These are phyloP conservation scores for Wolfiporia cocos DNA, from an alignment of 1,284 basidiomycete genomes.

Conservation along the genomic window DNA sequence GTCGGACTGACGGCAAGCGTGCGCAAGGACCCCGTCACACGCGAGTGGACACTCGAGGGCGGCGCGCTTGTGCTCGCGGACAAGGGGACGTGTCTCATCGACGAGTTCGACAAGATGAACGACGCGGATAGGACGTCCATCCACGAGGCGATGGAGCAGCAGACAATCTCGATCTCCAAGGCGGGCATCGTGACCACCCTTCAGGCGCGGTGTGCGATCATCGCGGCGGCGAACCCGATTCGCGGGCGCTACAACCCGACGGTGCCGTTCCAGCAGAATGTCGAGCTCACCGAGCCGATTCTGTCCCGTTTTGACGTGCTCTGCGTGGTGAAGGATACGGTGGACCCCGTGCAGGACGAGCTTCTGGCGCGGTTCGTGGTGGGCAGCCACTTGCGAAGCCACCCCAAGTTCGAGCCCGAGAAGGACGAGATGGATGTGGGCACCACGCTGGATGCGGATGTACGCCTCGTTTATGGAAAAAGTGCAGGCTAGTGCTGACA, in stretches of 20 bases:
- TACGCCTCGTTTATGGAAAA: conserved; percentile 35
- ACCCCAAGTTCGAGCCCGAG: conserved; percentile 87
- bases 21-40: conserved; percentile 93
- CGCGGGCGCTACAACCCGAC: conserved; percentile 96
- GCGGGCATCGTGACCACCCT: conserved; percentile 97
- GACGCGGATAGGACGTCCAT: conserved; percentile 96
- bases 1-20: conserved; percentile 98
- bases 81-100: conserved; percentile 98
- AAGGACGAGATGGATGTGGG: conserved; percentile 86
- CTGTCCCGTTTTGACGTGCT: conserved; percentile 98
- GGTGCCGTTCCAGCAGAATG: conserved; percentile 97
- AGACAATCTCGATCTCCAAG: conserved; percentile 99
- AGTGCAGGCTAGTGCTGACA: conserved; percentile 6
- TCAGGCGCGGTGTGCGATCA: conserved; percentile 95
- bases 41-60: conserved; percentile 98
- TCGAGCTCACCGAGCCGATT: conserved; percentile 98
- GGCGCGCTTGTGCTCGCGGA: conserved; percentile 97
- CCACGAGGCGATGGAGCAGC: conserved; percentile 99
- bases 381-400: conserved; percentile 90
- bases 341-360: conserved; percentile 96
- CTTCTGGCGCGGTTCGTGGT: conserved; percentile 96
- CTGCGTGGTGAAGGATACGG: conserved; percentile 97
- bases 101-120: conserved; percentile 99
- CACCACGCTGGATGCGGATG: conserved; percentile 88
- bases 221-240: conserved; percentile 97